Evolutionary conservation across 2,329 filamentous ascomycete species (phyloP), one percentile per base, ranked within the genome.

Genomic region (Capronia coronata): DNA sequence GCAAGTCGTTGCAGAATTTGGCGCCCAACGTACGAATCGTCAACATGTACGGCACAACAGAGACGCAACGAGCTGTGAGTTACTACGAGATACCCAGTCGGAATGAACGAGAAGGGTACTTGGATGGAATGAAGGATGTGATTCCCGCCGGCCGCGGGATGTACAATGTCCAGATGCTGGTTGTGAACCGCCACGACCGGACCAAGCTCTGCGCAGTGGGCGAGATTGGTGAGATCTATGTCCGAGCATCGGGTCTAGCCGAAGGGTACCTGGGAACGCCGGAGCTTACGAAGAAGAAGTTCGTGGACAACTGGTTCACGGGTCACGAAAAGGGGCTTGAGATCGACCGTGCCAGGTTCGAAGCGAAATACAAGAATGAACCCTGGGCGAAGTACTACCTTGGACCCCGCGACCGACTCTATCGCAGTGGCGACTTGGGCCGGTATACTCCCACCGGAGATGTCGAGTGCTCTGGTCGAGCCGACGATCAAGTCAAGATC

Each of bases 401-500:
- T 59, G 90, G 89, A 0, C 86, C 88, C 0, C 76, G 87, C 55
- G 93, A 97, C 70, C 78, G 90, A 27, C 69, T 97, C 44, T 97
- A 98, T 68, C 73, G 86, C 16, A 93, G 84, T 32, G 93, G 91
- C 21, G 91, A 97, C 65, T 71, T 98, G 2, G 91, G 91, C 2
- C 74, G 82, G 49, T 90, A 86, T 63, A 79, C 80, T 44, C 73
- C 76, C 1, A 75, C 80, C 38, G 87, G 86, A 29, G 82, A 84
- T 57, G 84, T 88, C 9, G 84, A 86, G 62, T 86, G 82, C 63
- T 83, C 85, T 8, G 91, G 91, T 18, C 78, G 93, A 51, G 82
- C 82, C 19, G 91, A 97, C 63, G 79, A 84, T 59, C 91, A 97
- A 65, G 87, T 96, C 71, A 98, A 97, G 74, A 91, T 97, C 58